Evolutionary conservation across 1,284 basidiomycete species (phyloP), one percentile per base, ranked within the genome.

Genomic region (Leccinum pachyderme): DNA sequence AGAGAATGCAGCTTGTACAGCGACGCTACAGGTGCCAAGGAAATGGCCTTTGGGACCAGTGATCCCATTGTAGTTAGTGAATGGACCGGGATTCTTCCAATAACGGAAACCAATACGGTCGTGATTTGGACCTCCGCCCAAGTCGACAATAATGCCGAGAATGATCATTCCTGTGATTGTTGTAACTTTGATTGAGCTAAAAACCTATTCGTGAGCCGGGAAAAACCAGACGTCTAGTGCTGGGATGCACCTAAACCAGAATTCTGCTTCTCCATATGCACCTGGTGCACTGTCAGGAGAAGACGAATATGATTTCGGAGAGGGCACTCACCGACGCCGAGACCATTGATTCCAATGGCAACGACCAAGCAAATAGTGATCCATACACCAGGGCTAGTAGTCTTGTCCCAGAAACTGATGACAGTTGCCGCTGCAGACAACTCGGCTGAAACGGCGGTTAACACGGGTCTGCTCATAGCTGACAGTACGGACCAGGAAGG

Each of bases 331-430:
- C 52, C 81, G 68, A 54, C 84, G 79, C 62, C 84, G 69, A 59
- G 50, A 59, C 81, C 67, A 69, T 89, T 89, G 68, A 89, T 86
- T 53, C 68, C 72, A 39, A 88, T 68, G 55, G 84, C 82, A 35
- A 89, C 74, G 48, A 84, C 67, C 47, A 89, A 70, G 65, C 79
- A 82, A 55, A 89, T 72, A 2, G 80, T 74, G 57, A 91, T 85
- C 84, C 84, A 87, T 33, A 76, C 78, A 3, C 78, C 83, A 53
- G 80, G 79, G 63, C 75, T 87, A 55, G 84, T 73, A 18, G 66
- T 65, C 55, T 77, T 75, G 54, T 65, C 59, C 84, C 86, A 88
- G 64, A 75, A 83, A 53, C 81, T 76, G 67, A 88, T 82, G 44
- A 89, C 71, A 7, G 86, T 75, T 12, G 85, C 80, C 1, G 83